A percentile compares a stretch with the other conserved stretches of the same genome.
Conservation (phyloP, 2,329 filamentous ascomycete species). For the Claviceps capensis region DNA sequence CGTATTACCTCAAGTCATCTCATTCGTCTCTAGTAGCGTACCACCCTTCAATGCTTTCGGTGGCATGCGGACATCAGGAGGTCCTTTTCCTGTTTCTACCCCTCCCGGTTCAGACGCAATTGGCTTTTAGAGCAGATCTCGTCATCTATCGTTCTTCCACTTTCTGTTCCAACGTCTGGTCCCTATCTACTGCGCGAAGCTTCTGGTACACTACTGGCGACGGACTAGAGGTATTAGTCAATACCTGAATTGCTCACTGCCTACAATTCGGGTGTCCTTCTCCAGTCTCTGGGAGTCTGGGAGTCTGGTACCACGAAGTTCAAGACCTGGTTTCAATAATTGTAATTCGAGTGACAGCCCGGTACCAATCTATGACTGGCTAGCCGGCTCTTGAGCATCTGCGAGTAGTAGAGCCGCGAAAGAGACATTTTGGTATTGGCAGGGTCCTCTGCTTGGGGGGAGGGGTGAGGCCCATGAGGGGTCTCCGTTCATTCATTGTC, state of each 20-base stretch:
- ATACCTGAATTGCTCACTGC: background rate
- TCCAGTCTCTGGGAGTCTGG: background rate
- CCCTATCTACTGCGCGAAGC: background rate
- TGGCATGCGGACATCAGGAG: background rate
- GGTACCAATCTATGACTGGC: constrained; percentile 2
- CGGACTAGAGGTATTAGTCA: background rate
- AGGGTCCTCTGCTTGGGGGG: constrained; percentile 8
- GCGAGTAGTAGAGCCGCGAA: constrained; percentile 11
- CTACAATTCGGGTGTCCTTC: background rate
- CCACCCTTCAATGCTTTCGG: background rate
- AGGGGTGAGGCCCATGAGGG: constrained; percentile 2
- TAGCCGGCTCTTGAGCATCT: constrained; percentile 1
- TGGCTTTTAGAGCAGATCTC: background rate
- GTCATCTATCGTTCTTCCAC: background rate
- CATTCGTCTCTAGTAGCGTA: constrained; percentile 4
- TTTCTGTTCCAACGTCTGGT: background rate
- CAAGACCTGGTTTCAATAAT: background rate
- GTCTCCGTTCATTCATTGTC: constrained; percentile 1
- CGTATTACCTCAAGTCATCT: background rate
- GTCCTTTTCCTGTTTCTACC: background rate
- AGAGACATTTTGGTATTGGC: constrained; percentile 10
- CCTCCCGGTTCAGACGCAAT: background rate
- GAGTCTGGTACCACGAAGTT: background rate
- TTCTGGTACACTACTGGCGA: background rate
- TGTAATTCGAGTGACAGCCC: background rate